Evolutionary conservation across 2,329 filamentous ascomycete species (phyloP).

Genomic region (Orbilia oligospora): DNA sequence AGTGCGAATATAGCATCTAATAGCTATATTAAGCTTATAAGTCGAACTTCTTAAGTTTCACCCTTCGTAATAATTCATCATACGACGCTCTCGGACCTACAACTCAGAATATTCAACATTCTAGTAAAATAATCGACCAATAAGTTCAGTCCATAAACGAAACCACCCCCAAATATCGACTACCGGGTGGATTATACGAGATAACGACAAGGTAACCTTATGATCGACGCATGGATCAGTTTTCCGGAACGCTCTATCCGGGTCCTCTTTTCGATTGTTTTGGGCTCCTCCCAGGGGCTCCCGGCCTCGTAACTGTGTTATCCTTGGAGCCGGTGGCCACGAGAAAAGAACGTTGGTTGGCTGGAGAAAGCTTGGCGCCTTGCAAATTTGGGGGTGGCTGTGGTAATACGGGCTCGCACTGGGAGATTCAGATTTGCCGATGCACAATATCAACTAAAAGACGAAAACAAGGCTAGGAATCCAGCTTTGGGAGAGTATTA

Average conservation of each 20-base stretch:
- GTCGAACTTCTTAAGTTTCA: too few relatives aligned
- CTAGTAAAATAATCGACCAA: neutral
- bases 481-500: too few relatives aligned
- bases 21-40: too few relatives aligned
- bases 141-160: neutral
- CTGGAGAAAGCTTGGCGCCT: neutral
- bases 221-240: constrained; percentile 17
- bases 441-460: too few relatives aligned
- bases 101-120: neutral
- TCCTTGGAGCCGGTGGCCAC: neutral
- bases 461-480: too few relatives aligned
- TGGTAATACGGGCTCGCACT: neutral
- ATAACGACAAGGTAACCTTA: constrained; percentile 17
- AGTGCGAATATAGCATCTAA: neutral
- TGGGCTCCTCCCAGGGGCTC: neutral
- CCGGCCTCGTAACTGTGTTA: neutral
- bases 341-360: neutral
- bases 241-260: neutral
- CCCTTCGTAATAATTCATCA: neutral
- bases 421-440: neutral
- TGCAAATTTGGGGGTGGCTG: neutral
- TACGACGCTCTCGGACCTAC: constrained; percentile 7
- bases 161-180: neutral
- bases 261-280: constrained; percentile 1
- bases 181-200: constrained; percentile 12